Evolutionary conservation across 139 green algal genomes (phyloP), one percentile per base, ranked within the genome.

Genomic region (Chlamydomonas applanata): DNA sequence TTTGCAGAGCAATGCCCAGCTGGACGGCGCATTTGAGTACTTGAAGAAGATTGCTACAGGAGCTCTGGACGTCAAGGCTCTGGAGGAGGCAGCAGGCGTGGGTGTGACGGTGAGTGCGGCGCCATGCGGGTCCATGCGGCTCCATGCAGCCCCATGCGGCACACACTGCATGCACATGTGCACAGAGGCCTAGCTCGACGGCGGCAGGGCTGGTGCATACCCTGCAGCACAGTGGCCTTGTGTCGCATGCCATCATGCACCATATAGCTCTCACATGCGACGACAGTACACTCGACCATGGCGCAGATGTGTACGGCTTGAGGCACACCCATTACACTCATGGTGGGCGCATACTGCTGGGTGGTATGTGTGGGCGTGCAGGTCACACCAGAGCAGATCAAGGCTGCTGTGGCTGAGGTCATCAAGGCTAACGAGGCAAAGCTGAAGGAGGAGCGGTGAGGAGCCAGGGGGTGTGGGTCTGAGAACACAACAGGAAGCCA

Each of bases 11-110:
- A 89, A 87, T 33, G 75, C 86, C 4, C 93, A 98, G 86, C 82
- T 97, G 62, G 90, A 96, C 27, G 93, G 82, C 4, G 91, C 89
- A 0, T 86, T 95, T 53, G 87, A 93, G n/a, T 96, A 92, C 78
- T 82, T 97, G 33, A 87, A 89, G 34, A 90, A 85, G 54, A 56
- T 93, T 1, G 85, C 83, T 4, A 67, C 68, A 24, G 83, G 79
- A 52, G 25, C 79, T 1, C 22, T 92, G n/a, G 82, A 93, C 69
- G 70, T 70, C 13, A 45, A 80, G 9, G 76, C 56, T 2, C 78
- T 97, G 32, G 88, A 97, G 72, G 83, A 88, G 45, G 81, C 89
- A 4, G 60, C 76, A 33, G 94, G 94, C 19, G 90, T 98, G 1
- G 94, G 94, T 32, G 86, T 97, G 27, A 89, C 91, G 66, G 88